phyloP scores from a whole-genome alignment of 1,284 basidiomycete species.

The Wolfiporia cocos region DNA sequence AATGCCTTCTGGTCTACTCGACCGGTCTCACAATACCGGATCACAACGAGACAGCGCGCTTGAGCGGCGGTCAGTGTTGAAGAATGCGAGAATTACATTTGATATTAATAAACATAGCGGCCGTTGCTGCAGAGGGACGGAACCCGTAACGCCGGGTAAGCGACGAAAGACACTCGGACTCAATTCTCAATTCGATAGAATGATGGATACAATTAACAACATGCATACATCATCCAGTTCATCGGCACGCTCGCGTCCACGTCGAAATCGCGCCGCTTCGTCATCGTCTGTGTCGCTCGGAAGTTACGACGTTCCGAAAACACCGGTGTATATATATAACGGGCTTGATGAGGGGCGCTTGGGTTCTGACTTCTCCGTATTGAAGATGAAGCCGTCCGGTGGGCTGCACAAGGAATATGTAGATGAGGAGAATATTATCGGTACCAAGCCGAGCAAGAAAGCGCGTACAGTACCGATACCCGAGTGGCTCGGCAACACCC shows the following conservation, averaged over 20 bases:
- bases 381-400: slow-evolving; percentile 32
- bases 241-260: slow-evolving; percentile 14
- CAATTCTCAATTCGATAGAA: slow-evolving; percentile 57
- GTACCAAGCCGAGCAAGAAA: not conserved
- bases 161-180: slow-evolving; percentile 42
- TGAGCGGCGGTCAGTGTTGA: too few relatives aligned
- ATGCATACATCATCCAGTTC: slow-evolving; percentile 23
- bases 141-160: slow-evolving; percentile 24
- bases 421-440: too few relatives aligned
- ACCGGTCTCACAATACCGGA: too few relatives aligned
- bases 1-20: too few relatives aligned
- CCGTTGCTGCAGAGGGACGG: too few relatives aligned
- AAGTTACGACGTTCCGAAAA: slow-evolving; percentile 34
- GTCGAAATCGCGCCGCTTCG: slow-evolving; percentile 29
- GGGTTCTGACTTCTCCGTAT: slow-evolving; percentile 34
- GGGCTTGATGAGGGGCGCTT: slow-evolving; percentile 26
- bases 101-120: too few relatives aligned
- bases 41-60: too few relatives aligned
- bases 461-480: slow-evolving; percentile 26
- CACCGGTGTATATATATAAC: slow-evolving; percentile 37
- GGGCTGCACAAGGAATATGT: too few relatives aligned
- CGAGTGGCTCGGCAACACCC: slow-evolving; percentile 39
- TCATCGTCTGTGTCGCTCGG: slow-evolving; percentile 16
- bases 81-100: too few relatives aligned
- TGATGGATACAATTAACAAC: slow-evolving; percentile 52